Base-by-base conservation (phyloP, 495 filamentous ascomycete genomes). In the Evansstolkia leycettana region DNA sequence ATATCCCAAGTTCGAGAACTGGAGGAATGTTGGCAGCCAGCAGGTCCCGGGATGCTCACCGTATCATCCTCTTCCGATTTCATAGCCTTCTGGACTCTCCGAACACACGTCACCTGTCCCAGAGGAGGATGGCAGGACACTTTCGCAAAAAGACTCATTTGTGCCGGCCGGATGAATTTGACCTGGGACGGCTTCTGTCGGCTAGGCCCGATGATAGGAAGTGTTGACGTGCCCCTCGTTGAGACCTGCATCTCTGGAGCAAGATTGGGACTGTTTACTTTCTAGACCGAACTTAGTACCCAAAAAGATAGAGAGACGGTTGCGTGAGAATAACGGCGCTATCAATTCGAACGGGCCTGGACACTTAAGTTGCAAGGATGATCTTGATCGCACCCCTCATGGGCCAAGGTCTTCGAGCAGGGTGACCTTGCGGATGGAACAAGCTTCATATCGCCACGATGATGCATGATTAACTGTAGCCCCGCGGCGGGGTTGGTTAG, bases 61-160 rank as follows among this genome's bases (percentile, higher is more conserved):
- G 42, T 42, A 39, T 60, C 57, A 25, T 50, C 39, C 13, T 48
- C 28, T n/a, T 45, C 36, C 1, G 42, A 41, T 28, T 44, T 29
- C 15, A 52, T 48, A 10, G 37, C 41, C 31, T 55, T 41, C 25
- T 51, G 45, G 6, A 42, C 38, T 27, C 60, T 48, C n/a, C 56
- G 57, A 13, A 80, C 42, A 40, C 72, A 65, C 2, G 80, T 80
- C 7, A 78, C 62, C 50, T 84, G 79, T 4, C 75, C 81, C 36
- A 89, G 51, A 2, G 83, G 73, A 3, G 85, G 85, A 44, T 76
- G 62, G 33, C 65, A 72, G 5, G 67, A 62, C 7, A 78, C 48
- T 36, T 61, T 58, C 17, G 70, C 60, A 41, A 74, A 70, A 39
- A 76, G 43, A 29, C 50, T 46, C 59, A 67, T 68, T 39, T 69